Conservation (phyloP, 2,329 filamentous ascomycete genomes). For the Pseudogymnoascus sp. region DNA sequence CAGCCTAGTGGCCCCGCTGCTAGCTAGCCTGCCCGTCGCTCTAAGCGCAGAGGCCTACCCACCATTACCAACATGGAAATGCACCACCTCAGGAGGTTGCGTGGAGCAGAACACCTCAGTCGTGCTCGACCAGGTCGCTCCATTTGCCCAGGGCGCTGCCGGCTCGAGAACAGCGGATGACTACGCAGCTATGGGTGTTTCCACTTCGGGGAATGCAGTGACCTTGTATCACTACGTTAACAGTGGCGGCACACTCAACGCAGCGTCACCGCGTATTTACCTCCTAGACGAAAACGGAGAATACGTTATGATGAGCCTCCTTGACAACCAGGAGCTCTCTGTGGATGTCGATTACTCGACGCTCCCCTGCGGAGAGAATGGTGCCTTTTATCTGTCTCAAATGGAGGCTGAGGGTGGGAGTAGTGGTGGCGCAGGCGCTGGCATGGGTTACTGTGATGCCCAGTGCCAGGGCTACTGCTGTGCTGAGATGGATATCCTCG, state of each 20-base stretch:
- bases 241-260: constrained; percentile 36
- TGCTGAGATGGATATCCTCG: constrained; percentile 50
- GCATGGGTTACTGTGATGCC: constrained; percentile 42
- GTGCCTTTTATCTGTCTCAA: constrained; percentile 33
- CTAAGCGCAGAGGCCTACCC: constrained; percentile 39
- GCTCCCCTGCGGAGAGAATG: constrained; percentile 35
- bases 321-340: constrained; percentile 36
- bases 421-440: constrained; percentile 35
- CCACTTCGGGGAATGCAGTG: constrained; percentile 32
- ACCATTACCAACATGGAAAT: constrained; percentile 44
- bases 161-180: constrained; percentile 34
- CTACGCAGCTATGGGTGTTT: constrained; percentile 38
- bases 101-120: constrained; percentile 40
- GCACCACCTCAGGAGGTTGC: constrained; percentile 44
- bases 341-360: constrained; percentile 39
- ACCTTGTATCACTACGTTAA: constrained; percentile 36
- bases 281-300: constrained; percentile 34
- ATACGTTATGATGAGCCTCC: constrained; percentile 36
- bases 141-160: constrained; percentile 27
- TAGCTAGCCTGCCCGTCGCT: not conserved
- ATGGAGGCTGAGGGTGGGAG: constrained; percentile 29
- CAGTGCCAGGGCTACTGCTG: constrained; percentile 41
- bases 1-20: not conserved
- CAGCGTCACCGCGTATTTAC: constrained; percentile 33
- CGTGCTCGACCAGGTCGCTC: constrained; percentile 39